Conservation (phyloP, 495 filamentous ascomycete species). For the Aspergillus carlsbadensis region DNA sequence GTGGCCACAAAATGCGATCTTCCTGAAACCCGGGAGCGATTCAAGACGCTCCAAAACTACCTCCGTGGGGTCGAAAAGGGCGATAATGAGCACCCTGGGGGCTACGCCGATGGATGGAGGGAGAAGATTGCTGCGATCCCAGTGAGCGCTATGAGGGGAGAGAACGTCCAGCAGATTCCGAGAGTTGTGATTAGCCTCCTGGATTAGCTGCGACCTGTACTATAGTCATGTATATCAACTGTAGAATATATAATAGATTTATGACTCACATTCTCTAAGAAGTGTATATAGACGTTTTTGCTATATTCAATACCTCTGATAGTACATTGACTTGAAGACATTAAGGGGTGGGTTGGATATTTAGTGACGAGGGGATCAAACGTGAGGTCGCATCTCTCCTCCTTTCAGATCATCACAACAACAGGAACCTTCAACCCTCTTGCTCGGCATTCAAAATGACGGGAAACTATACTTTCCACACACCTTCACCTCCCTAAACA, state of each 20-base stretch:
- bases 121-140: constrained; percentile 69
- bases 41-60: constrained; percentile 64
- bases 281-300: no score
- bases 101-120: constrained; percentile 64
- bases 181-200: constrained; percentile 75
- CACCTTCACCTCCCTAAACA: background rate
- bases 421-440: no score
- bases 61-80: constrained; percentile 59
- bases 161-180: constrained; percentile 77
- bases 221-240: background rate
- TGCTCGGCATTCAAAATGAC: background rate
- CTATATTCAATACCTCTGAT: no score
- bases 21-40: constrained; percentile 74
- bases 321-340: no score
- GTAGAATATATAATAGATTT: constrained; percentile 1
- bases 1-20: constrained; percentile 95
- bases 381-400: no score
- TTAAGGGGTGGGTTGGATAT: no score
- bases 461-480: background rate
- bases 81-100: constrained; percentile 65
- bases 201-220: constrained; percentile 33
- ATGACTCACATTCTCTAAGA: background rate
- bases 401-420: no score
- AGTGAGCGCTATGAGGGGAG: constrained; percentile 80
- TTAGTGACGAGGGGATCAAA: background rate